Evolutionary conservation across 805 yeast genomes (phyloP), one percentile per base, ranked within the genome.

Genomic region (Myxozyma sirexii): DNA sequence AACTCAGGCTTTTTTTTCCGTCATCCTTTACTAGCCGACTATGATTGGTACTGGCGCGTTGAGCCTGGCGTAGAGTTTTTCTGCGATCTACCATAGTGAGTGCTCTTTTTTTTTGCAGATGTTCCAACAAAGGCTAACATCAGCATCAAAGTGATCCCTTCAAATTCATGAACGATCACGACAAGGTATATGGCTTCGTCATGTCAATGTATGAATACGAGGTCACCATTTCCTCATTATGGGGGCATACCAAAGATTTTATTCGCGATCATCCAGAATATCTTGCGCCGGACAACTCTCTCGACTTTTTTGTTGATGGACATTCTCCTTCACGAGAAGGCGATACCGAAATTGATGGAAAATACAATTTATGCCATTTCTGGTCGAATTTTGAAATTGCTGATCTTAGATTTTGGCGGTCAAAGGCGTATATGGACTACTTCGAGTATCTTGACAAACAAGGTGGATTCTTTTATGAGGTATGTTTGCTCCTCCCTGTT

Each of bases 11-110:
- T 80, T 72, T 94, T 94, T 76, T 93, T 84, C 77, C 82, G 88
- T 70, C 96, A 91, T 70, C 84, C 84, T 57, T 71, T 90, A 46
- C 75, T 92, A 67, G 72, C 77, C 46, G 79, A 86, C 35, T 94
- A 88, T 75, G 93, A 90, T 62, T 94, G 86, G 79, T 93, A 93
- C 76, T 92, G 96, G 84, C 81, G 99, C 64, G 97, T 93, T 12
- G 99, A 93, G 73, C 99, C 99, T 0, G 90, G 86, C 64, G 91
- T 92, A 51, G 85, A 88, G 69, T 88, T 88, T 72, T 88, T 79
- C 72, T 94, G 98, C 75, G 97, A 94, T 75, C 72, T 70, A 55
- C 38, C 62, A 31, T 56, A 64, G 65, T 63, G 49, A 49, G 66
- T 61, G 15, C 27, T 6, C 4, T 15, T n/a, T 13, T 42, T 21